A percentile compares a stretch with the other conserved stretches of the same genome.
Conservation (phyloP, 306 rosid species). For the Prunus dulcis region DNA sequence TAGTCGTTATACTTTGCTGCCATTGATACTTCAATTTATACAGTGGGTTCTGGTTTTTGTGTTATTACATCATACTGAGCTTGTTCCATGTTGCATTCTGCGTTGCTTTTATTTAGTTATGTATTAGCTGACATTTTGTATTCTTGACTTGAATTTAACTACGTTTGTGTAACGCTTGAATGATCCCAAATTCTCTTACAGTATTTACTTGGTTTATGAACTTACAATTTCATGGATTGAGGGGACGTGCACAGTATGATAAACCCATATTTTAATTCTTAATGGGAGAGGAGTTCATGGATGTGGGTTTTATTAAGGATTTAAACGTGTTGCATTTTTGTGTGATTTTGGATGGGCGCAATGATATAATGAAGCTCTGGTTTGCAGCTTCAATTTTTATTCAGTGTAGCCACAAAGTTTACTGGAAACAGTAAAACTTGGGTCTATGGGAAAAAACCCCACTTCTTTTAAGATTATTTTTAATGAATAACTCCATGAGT, state of each 20-base stretch:
- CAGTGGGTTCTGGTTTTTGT: neutral
- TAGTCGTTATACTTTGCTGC: neutral
- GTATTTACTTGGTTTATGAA: neutral
- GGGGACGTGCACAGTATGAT: neutral
- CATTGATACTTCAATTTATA: neutral
- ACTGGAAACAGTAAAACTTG: neutral
- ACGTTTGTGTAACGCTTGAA: neutral
- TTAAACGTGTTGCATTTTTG: neutral
- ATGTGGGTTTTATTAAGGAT: neutral
- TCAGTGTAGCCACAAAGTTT: neutral
- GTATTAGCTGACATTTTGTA: neutral
- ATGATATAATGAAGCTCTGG: neutral
- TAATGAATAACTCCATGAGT: too few relatives aligned
- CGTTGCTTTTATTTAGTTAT: neutral
- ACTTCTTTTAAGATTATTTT: neutral
- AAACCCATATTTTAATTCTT: neutral
- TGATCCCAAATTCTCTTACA: neutral
- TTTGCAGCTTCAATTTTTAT: neutral
- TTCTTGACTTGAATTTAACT: neutral
- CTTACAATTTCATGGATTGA: neutral
- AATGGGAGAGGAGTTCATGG: neutral
- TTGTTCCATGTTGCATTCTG: neutral
- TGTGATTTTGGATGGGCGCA: neutral
- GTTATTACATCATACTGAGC: neutral
- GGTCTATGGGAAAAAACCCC: neutral